A percentile compares a stretch with the other conserved stretches of the same genome.
Conservation (phyloP, 2,329 filamentous ascomycete species). For the Colletotrichum sojae region DNA sequence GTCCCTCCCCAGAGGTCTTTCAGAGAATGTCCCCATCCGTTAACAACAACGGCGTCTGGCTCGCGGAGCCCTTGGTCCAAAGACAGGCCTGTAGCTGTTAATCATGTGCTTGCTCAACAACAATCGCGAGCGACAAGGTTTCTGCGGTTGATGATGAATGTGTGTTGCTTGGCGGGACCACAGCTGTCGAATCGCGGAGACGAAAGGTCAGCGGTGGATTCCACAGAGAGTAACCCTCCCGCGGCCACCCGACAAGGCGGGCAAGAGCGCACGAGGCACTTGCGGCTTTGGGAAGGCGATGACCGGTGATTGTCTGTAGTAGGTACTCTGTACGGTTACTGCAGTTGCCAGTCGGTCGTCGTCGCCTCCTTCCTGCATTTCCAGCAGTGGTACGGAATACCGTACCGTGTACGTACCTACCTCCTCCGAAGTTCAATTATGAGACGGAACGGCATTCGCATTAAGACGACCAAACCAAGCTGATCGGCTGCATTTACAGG, state of each 20-base stretch:
- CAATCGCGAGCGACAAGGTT: conserved; percentile 8
- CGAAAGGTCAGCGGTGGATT: conserved; percentile 23
- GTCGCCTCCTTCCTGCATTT: not conserved
- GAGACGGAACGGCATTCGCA: conserved; percentile 1
- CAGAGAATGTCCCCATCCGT: not conserved
- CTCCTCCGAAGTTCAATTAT: not conserved
- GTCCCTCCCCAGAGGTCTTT: not conserved
- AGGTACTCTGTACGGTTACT: too few species aligned
- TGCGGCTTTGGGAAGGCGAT: conserved; percentile 37
- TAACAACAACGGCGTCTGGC: conserved; percentile 10
- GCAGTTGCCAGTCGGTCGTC: not conserved
- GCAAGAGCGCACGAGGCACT: conserved; percentile 30
- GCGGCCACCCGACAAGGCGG: conserved; percentile 34
- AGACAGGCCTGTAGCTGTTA: conserved; percentile 24
- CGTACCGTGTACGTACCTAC: not conserved
- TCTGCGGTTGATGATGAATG: not conserved
- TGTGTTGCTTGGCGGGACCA: conserved; percentile 30
- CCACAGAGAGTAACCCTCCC: conserved; percentile 26
- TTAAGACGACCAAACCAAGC: conserved; percentile 9
- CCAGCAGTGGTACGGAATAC: not conserved
- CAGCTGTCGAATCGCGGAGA: conserved; percentile 17
- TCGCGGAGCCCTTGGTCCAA: conserved; percentile 35
- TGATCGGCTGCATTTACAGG: conserved; percentile 5
- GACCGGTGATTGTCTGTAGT: too few species aligned
- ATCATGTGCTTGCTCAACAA: conserved; percentile 41